Conservation (phyloP, 2,329 filamentous ascomycete species). For the Fusarium marasasianum region DNA sequence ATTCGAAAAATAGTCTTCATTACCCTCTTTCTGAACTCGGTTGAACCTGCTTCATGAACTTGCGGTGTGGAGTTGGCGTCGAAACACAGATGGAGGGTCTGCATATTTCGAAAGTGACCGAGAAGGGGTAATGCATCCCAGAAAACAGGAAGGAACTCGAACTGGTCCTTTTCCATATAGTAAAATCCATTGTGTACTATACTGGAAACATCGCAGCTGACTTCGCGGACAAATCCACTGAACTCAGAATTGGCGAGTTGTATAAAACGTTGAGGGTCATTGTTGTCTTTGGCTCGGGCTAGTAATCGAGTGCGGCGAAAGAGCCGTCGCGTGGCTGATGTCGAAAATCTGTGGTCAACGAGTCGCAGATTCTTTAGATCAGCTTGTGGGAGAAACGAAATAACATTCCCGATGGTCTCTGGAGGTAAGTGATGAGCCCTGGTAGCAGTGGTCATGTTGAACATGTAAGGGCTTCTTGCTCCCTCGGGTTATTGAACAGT, state of each 20-base stretch:
- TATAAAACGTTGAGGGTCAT: neutral
- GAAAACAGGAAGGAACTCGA: neutral
- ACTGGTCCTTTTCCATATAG: neutral
- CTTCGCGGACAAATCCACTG: neutral
- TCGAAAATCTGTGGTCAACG: neutral
- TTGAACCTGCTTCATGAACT: neutral
- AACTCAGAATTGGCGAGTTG: neutral
- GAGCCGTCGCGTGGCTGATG: neutral
- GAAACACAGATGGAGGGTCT: neutral
- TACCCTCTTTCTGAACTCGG: rapidly evolving
- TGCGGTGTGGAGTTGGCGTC: neutral
- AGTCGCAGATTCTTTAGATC: neutral
- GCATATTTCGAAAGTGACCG: neutral
- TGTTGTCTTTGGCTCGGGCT: neutral
- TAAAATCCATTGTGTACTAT: neutral
- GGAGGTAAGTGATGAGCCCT: neutral
- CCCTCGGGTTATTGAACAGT: neutral
- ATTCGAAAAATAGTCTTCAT: neutral
- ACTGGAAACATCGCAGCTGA: neutral
- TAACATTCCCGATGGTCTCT: neutral
- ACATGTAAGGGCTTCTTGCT: neutral
- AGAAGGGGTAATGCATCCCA: neutral
- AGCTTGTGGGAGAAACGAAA: neutral
- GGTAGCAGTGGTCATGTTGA: neutral
- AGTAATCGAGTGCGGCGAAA: neutral